A percentile compares a stretch with the other conserved stretches of the same genome.
These are phyloP conservation scores for Pholiota conissans DNA, from an alignment of 768 basidiomycete genomes.

Conservation along the genomic window DNA sequence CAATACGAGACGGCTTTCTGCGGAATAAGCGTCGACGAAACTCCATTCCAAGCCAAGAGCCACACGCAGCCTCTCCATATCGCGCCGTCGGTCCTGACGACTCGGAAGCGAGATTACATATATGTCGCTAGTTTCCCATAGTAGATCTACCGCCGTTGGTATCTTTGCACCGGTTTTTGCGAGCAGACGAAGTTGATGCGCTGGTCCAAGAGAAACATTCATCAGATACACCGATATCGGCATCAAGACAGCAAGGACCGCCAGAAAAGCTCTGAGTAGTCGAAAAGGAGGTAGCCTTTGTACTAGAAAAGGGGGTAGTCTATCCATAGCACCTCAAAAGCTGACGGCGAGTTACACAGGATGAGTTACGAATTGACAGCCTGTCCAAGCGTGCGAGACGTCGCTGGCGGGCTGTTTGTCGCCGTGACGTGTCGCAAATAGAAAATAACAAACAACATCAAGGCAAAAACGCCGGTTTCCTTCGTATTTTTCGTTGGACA, in stretches of 20 bases:
- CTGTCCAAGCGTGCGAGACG: too few relatives aligned
- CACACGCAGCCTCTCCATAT: constrained; percentile 57
- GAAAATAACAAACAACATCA: too few relatives aligned
- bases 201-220: not conserved
- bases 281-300: not conserved
- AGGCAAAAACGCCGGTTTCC: too few relatives aligned
- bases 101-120: constrained; percentile 62
- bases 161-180: not conserved
- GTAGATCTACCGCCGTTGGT: constrained; percentile 7
- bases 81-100: constrained; percentile 51
- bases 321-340: not conserved
- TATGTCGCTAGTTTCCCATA: constrained; percentile 42
- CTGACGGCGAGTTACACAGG: not conserved
- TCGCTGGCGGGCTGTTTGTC: too few relatives aligned
- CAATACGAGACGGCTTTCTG: constrained; percentile 36
- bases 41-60: constrained; percentile 52
- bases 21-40: constrained; percentile 49
- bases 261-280: not conserved
- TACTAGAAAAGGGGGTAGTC: not conserved
- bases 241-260: not conserved
- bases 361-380: too few relatives aligned
- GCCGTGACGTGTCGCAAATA: too few relatives aligned
- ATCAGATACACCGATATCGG: not conserved
- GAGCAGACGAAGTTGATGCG: not conserved
- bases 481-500: too few relatives aligned